Percentiles rank a stretch among this genome's conserved stretches.
Conservation (phyloP, 192 early-diverging fungal species). For the Kappamyces sp. region DNA sequence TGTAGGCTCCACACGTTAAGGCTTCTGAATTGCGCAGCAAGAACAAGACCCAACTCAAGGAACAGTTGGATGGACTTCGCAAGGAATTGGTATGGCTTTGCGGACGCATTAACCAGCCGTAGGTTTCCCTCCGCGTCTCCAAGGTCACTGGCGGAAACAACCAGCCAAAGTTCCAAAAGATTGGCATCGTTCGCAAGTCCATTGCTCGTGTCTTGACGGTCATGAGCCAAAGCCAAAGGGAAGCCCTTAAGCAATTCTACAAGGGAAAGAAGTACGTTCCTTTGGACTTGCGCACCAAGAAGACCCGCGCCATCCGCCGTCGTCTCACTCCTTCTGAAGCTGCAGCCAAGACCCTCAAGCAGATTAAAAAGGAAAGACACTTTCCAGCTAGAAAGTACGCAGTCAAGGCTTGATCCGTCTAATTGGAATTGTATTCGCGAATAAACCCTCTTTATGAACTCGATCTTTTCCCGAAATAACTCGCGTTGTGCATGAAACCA, state of each 20-base stretch:
- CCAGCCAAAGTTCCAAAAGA: conserved; percentile 72
- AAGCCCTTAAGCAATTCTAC: conserved; percentile 83
- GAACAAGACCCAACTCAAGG: conserved; percentile 85
- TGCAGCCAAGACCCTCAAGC: conserved; percentile 76
- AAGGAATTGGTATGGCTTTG: conserved; percentile 61
- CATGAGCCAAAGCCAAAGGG: conserved; percentile 87
- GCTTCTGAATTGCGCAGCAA: conserved; percentile 89
- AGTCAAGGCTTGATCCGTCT: conserved; percentile 35
- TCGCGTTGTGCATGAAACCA: too few relatives aligned
- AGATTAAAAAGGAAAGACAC: conserved; percentile 81
- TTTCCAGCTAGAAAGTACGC: conserved; percentile 82
- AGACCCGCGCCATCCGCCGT: conserved; percentile 97
- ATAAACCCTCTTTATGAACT: too few relatives aligned
- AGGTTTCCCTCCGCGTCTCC: conserved; percentile 80
- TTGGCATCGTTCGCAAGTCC: conserved; percentile 85
- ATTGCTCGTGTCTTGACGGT: conserved; percentile 94
- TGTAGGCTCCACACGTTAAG: conserved; percentile 51
- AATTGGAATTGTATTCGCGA: too few relatives aligned
- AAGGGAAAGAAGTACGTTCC: conserved; percentile 92
- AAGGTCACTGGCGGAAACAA: conserved; percentile 73
- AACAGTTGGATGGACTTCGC: conserved; percentile 92
- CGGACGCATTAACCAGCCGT: too few relatives aligned
- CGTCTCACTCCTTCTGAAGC: conserved; percentile 80
- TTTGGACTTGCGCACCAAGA: conserved; percentile 95
- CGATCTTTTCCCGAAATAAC: too few relatives aligned